These are phyloP conservation scores for Salvia splendens DNA, from an alignment of 257 asterid species.

Conservation along the genomic window DNA sequence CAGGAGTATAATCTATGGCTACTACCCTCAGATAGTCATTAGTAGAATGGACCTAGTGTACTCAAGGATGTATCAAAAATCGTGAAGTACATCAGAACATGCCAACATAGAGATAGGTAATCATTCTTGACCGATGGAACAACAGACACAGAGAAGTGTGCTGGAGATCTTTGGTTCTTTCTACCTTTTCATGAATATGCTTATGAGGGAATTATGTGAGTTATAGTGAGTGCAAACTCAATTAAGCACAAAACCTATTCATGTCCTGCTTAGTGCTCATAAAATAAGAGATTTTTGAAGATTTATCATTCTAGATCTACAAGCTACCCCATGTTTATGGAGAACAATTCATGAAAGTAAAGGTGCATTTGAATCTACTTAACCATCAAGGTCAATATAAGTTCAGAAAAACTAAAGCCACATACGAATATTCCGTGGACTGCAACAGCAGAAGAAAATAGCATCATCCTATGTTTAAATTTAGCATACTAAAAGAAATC, in stretches of 20 bases:
- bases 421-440: not conserved
- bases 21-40: slow-evolving; percentile 7
- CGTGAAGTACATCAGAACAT: not conserved
- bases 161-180: not conserved
- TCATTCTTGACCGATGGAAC: slow-evolving; percentile 1
- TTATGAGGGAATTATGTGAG: no score
- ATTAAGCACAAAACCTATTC: not conserved
- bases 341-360: not conserved
- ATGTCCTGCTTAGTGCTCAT: not conserved
- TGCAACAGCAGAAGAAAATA: slow-evolving; percentile 24
- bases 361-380: not conserved
- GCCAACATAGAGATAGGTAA: slow-evolving; percentile 4
- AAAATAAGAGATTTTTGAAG: not conserved
- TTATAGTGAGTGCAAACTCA: not conserved
- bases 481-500: slow-evolving; percentile 21
- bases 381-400: not conserved
- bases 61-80: slow-evolving; percentile 4
- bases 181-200: no score
- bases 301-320: not conserved
- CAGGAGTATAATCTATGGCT: slow-evolving; percentile 11
- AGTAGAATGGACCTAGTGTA: slow-evolving; percentile 14
- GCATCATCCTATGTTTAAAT: slow-evolving; percentile 12
- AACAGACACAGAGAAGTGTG: not conserved
- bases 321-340: not conserved
- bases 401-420: not conserved